Percentiles rank a stretch among this genome's conserved stretches.
phyloP scores from a whole-genome alignment of 1,139 yeast genomes.

The Protomyces macrosporus region DNA sequence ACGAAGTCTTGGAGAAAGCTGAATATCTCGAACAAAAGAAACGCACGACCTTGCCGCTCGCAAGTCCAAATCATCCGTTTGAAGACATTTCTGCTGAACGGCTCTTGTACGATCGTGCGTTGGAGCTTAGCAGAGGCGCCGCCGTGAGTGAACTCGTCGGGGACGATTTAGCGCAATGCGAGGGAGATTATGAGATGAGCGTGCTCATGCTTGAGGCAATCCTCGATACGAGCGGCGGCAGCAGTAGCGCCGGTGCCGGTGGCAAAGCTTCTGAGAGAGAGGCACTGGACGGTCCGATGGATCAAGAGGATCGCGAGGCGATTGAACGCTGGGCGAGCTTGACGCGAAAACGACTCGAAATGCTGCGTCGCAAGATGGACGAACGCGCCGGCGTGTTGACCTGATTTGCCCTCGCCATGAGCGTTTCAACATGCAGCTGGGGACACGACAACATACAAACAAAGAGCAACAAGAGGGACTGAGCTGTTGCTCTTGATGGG shows the following conservation, averaged over 20 bases:
- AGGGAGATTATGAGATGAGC: slow-evolving; percentile 17
- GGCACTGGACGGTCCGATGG: slow-evolving; percentile 44
- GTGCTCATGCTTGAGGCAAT: slow-evolving; percentile 30
- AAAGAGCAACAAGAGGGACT: too few species aligned
- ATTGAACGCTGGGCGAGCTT: slow-evolving; percentile 47
- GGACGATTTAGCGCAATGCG: slow-evolving; percentile 67
- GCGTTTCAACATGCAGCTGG: too few species aligned
- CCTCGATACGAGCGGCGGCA: slow-evolving; percentile 13
- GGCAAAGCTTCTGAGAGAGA: background rate
- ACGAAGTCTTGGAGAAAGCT: slow-evolving; percentile 83
- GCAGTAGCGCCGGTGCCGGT: background rate
- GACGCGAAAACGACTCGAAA: slow-evolving; percentile 9
- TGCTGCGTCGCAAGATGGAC: slow-evolving; percentile 14
- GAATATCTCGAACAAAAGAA: slow-evolving; percentile 57
- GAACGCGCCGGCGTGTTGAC: too few species aligned
- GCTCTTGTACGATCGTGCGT: slow-evolving; percentile 82
- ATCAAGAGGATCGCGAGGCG: slow-evolving; percentile 63
- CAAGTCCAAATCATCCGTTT: slow-evolving; percentile 14
- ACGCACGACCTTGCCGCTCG: slow-evolving; percentile 29
- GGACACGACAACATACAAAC: too few species aligned
- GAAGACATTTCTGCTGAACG: slow-evolving; percentile 61
- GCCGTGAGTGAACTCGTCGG: slow-evolving; percentile 80
- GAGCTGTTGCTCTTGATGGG: too few species aligned
- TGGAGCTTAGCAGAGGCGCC: slow-evolving; percentile 85
- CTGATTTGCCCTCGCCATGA: background rate